These are phyloP conservation scores for Pythium guiyangense DNA, from an alignment of 352 stramenopile species.

Conservation along the genomic window DNA sequence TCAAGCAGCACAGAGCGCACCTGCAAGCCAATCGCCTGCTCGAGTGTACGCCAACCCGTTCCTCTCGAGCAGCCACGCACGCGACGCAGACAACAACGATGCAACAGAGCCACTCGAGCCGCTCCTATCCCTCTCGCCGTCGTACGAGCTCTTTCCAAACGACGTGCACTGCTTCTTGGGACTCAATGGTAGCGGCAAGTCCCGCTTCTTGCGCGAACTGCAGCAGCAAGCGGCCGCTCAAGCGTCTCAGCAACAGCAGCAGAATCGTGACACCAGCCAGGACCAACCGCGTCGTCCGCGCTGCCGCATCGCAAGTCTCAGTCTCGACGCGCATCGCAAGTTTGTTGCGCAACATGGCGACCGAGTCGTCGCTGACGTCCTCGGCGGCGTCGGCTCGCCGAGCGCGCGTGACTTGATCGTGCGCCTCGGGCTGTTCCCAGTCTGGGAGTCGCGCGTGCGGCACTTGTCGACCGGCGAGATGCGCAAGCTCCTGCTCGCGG, in stretches of 20 bases:
- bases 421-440: conserved; percentile 88
- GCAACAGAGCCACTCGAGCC: conserved; percentile 3
- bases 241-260: neutral
- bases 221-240: conserved; percentile 15
- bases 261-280: neutral
- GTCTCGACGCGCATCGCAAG: conserved; percentile 84
- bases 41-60: conserved; percentile 12
- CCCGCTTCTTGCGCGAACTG: conserved; percentile 42
- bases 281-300: conserved; percentile 1
- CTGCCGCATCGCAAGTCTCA: conserved; percentile 43
- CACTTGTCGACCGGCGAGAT: conserved; percentile 92
- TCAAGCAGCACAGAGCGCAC: neutral
- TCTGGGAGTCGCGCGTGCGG: conserved; percentile 77
- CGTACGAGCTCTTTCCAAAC: conserved; percentile 40
- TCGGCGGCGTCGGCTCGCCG: conserved; percentile 62
- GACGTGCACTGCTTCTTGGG: conserved; percentile 72
- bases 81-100: neutral
- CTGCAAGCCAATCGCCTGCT: too few species aligned
- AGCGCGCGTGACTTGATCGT: conserved; percentile 88
- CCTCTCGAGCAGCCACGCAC: neutral
- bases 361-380: conserved; percentile 54
- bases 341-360: conserved; percentile 63
- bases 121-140: conserved; percentile 30
- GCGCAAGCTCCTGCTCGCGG: conserved; percentile 87
- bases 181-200: conserved; percentile 69